Evolutionary conservation across 202 grass and related monocot genomes (phyloP).

Genomic region (Musa balbisiana): DNA sequence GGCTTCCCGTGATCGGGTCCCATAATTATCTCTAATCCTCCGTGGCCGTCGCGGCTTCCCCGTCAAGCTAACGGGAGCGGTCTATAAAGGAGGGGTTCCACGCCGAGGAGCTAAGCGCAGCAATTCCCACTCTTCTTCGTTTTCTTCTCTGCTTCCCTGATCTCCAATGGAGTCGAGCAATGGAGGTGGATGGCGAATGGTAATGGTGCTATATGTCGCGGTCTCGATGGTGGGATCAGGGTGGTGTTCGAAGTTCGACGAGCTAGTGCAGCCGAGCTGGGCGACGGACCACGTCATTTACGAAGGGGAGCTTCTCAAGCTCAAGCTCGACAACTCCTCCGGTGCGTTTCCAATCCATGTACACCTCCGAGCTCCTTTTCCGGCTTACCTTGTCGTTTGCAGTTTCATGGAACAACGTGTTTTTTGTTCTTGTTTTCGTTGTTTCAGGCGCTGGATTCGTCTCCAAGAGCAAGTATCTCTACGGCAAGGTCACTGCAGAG

Average conservation of each 20-base stretch:
- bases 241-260: constrained; percentile 48
- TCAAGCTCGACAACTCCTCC: constrained; percentile 75
- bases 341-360: constrained; percentile 24
- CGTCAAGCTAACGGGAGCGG: not conserved
- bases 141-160: not conserved
- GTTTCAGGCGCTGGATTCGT: constrained; percentile 59
- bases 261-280: constrained; percentile 88
- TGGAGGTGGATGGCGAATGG: not conserved
- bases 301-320: constrained; percentile 81
- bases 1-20: not conserved
- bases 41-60: not conserved
- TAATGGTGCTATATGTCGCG: not conserved
- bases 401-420: not conserved
- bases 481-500: constrained; percentile 70
- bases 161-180: not conserved
- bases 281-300: constrained; percentile 83
- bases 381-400: not conserved
- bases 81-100: not conserved
- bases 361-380: no score
- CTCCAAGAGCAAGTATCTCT: constrained; percentile 64
- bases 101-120: not conserved
- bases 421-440: not conserved
- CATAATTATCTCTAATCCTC: not conserved
- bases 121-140: no score
- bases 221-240: not conserved